phyloP scores from a whole-genome alignment of 805 yeast species.

The Wickerhamiella australiensis region DNA sequence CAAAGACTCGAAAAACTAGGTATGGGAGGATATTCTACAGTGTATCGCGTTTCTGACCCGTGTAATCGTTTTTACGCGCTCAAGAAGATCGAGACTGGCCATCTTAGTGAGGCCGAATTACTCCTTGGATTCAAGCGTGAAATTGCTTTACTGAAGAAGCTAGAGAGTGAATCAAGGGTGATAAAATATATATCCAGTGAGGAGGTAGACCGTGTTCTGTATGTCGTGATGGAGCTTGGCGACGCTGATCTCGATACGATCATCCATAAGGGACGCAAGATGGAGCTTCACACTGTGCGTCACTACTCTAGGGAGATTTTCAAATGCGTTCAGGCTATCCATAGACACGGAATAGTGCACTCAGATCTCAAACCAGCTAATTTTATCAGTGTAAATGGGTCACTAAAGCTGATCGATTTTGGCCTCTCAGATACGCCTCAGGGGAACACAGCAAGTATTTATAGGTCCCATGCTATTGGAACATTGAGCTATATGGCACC shows the following conservation, averaged over 20 bases:
- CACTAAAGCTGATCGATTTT: conserved; percentile 81
- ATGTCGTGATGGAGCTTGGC: conserved; percentile 1
- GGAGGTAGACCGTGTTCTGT: neutral
- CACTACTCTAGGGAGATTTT: conserved; percentile 26
- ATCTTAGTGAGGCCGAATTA: neutral
- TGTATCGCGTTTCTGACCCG: neutral
- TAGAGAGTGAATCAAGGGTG: neutral
- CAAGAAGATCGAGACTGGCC: neutral
- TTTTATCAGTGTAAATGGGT: conserved; percentile 71
- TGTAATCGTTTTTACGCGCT: neutral
- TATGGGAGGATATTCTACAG: neutral
- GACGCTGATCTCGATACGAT: neutral
- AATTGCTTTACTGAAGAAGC: neutral
- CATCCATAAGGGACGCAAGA: neutral
- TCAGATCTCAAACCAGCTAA: conserved; percentile 96
- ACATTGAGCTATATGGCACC: conserved; percentile 99
- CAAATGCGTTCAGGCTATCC: conserved; percentile 3
- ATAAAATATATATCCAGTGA: neutral
- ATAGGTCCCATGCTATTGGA: conserved; percentile 83
- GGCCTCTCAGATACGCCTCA: conserved; percentile 86
- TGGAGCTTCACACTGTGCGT: neutral
- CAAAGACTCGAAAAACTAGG: neutral
- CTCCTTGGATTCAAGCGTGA: neutral
- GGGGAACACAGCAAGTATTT: conserved; percentile 80
- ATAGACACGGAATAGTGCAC: conserved; percentile 77